Evolutionary conservation across 352 stramenopile genomes (phyloP), one percentile per base, ranked within the genome.

Genomic region (Elongisporangium prolatum): DNA sequence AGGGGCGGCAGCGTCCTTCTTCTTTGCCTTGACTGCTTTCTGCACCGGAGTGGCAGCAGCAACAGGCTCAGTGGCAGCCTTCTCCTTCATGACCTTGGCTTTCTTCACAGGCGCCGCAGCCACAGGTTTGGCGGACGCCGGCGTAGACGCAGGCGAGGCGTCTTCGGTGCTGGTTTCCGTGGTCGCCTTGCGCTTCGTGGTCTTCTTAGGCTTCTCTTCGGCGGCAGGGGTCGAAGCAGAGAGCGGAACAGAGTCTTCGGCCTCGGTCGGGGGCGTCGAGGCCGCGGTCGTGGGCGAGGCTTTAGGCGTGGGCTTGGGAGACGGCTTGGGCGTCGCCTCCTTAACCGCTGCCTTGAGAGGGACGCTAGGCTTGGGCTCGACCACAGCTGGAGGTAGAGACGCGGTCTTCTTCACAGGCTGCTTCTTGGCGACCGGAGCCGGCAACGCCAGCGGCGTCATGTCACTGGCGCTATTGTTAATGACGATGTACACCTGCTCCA

Each of bases 401-500:
- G 51, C 40, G 10, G 51, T 9, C 34, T 61, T 44, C 24, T 61
- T 55, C 20, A 61, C 44, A 25, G 61, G 58, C 21, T 66, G 55
- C 22, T 71, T 69, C 54, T 52, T 37, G 34, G n/a, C 28, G 49
- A 62, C 50, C 13, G 22, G 47, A 53, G 22, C 8, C 25, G 28
- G 28, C 28, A 40, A 9, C 28, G 28, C 28, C 28, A 40, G 28
- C 28, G 28, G 55, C 28, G 37, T n/a, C 47, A 21, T 5, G 17
- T 48, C 40, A 18, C 55, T 65, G 54, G 25, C 57, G 37, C 21
- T 60, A 20, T 44, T 21, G 60, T 82, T 82, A 18, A 64, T 28
- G 20, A 83, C 77, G 11, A 92, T 69, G 60, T 89, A 92, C 25
- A 92, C 77, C 63, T 88, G 82, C 67, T 92, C 82, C 82, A 92